Conservation (phyloP, 164 flowering plant genomes). For the Tinospora cordifolia region DNA sequence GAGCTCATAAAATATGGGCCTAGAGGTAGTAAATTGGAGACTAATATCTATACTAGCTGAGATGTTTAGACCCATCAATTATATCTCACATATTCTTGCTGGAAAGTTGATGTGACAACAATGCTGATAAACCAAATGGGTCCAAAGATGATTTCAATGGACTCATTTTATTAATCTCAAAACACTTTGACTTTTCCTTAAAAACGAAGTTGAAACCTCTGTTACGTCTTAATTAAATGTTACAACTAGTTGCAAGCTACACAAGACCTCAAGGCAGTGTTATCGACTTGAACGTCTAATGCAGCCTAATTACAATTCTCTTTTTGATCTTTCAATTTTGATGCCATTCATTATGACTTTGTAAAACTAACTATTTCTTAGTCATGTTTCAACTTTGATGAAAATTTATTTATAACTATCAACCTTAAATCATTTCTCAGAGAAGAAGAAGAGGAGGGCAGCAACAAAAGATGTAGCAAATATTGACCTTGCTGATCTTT, state of each 20-base stretch:
- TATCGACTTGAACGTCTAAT: background rate
- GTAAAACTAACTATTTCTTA: background rate
- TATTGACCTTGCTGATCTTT: constrained; percentile 43
- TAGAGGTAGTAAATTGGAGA: no score
- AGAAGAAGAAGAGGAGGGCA: constrained; percentile 43
- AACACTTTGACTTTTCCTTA: no score
- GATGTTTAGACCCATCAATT: background rate
- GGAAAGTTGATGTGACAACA: background rate
- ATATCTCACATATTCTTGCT: background rate
- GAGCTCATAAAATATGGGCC: no score
- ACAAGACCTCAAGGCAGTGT: background rate
- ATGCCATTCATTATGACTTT: background rate
- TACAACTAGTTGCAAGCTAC: background rate
- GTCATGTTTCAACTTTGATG: background rate
- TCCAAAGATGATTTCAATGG: background rate
- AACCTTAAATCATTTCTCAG: background rate
- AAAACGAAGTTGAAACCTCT: background rate
- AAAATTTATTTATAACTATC: background rate
- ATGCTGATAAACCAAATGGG: background rate
- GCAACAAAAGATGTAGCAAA: constrained; percentile 33
- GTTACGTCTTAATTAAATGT: background rate
- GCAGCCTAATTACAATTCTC: no score
- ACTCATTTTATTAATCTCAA: background rate
- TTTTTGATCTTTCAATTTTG: background rate
- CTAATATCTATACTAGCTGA: no score